Evolutionary conservation across 83 land plant species (phyloP).

Genomic region (Diphasiastrum complanatum): DNA sequence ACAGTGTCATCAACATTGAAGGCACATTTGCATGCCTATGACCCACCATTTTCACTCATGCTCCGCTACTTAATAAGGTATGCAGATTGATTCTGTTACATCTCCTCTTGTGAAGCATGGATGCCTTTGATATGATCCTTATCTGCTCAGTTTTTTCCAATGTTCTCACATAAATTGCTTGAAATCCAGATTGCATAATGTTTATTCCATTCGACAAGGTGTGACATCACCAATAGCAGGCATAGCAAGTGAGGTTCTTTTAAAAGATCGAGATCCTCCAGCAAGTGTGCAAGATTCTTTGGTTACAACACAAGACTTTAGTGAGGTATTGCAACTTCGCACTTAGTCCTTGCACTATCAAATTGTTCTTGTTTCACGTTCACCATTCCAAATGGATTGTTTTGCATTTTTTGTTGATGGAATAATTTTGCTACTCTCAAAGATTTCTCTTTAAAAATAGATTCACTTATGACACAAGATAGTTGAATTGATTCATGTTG

Average conservation of each 20-base stretch:
- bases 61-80: constrained; percentile 89
- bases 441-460: too few species aligned
- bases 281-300: constrained; percentile 61
- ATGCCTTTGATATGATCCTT: background rate
- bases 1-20: constrained; percentile 66
- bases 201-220: constrained; percentile 70
- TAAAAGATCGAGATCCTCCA: constrained; percentile 88
- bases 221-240: constrained; percentile 70
- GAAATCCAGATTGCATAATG: constrained; percentile 72
- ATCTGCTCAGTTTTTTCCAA: background rate
- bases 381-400: too few species aligned
- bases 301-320: constrained; percentile 73
- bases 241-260: constrained; percentile 56
- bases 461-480: too few species aligned
- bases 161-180: background rate
- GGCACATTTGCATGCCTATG: constrained; percentile 79
- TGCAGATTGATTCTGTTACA: background rate
- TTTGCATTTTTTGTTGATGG: too few species aligned
- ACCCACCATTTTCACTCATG: constrained; percentile 82
- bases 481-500: too few species aligned
- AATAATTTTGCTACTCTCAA: too few species aligned
- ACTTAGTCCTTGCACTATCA: too few species aligned
- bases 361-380: too few species aligned
- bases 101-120: background rate
- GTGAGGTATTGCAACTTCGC: too few species aligned